Conservation (phyloP, 306 rosid genomes). For the Coriaria nepalensis region DNA sequence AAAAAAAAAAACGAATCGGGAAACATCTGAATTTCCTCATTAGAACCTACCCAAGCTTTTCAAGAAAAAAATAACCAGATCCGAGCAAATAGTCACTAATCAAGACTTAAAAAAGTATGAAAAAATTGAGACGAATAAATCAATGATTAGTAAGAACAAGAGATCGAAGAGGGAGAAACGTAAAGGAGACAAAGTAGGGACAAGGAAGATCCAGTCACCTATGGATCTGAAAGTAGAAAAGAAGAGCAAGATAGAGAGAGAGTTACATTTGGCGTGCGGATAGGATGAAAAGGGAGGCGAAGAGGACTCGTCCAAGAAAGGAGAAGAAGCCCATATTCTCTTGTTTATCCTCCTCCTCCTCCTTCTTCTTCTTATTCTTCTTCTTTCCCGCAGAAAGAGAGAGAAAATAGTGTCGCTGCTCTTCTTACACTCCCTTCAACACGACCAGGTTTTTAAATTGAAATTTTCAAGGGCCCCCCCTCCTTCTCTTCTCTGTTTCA, state of each 20-base stretch:
- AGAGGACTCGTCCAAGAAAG: constrained; percentile 77
- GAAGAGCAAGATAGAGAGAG: background rate
- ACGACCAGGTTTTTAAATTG: no score
- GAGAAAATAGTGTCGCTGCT: background rate
- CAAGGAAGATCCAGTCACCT: constrained; percentile 10
- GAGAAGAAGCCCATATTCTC: constrained; percentile 61
- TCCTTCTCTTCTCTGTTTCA: no score
- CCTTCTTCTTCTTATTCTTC: no score
- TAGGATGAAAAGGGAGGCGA: constrained; percentile 84
- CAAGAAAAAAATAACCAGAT: no score
- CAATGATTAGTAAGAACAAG: no score
- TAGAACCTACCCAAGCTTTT: background rate
- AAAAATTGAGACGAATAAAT: no score
- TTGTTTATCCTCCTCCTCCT: no score
- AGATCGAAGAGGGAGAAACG: no score
- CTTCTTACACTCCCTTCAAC: no score
- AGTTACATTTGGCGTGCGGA: constrained; percentile 78
- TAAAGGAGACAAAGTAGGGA: constrained; percentile 1
- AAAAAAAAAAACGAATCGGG: background rate
- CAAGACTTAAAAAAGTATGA: no score
- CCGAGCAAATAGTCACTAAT: no score
- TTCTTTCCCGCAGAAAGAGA: constrained; percentile 4
- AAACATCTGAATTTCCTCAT: background rate
- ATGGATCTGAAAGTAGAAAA: constrained; percentile 14
- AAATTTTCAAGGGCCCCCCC: no score